Base-by-base conservation (phyloP, 148 eudicot genomes). In the Vaccinium corymbosum region DNA sequence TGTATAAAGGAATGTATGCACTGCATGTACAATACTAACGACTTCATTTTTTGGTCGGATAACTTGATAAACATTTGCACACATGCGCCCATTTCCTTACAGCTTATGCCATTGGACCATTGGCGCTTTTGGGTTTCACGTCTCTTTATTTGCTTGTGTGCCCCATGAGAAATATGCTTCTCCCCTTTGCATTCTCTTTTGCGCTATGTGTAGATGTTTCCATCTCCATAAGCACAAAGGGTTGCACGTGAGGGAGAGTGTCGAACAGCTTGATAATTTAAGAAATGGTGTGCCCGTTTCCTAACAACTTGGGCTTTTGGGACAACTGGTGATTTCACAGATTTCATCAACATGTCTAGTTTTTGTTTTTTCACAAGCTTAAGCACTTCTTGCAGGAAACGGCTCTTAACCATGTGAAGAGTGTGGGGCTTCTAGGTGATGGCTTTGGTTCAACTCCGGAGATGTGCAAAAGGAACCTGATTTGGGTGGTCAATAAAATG, bases 391-490 rank as follows among this genome's bases (percentile, higher is more conserved):
- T 85, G 83, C 91, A 97, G 98, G 99, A 97, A 93, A 95, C 98
- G 20, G 95, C 98, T 7, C 94, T 95, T 84, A 97, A 97, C 87
- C 99, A 97, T 87, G 98, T 91, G 48, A 97, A 94, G 89, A 85
- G 82, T 86, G 94, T 88, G 2, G 98, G 99, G 25, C 91, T 97
- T 9, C 83, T 93, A 55, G 95, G 88, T 88, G 98, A 91, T 92
- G 99, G 98, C 66, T 97, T 97, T 90, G 99, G 98, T 82, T 87
- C 98, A 72, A 97, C 99, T 27, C 98, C 96, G 2, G 98, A 94
- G 91, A 97, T 95, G 99, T 89, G 88, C 84, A 94, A 95, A 86
- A 91, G 85, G 83, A 97, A 97, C 81, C 87, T 97, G 51, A 92
- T 97, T 76, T 97, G 99, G 99, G 99, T 95, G 79, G 96, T 97